Conservation (phyloP, 2,329 filamentous ascomycete species). For the Trichophyton schoenleinii region DNA sequence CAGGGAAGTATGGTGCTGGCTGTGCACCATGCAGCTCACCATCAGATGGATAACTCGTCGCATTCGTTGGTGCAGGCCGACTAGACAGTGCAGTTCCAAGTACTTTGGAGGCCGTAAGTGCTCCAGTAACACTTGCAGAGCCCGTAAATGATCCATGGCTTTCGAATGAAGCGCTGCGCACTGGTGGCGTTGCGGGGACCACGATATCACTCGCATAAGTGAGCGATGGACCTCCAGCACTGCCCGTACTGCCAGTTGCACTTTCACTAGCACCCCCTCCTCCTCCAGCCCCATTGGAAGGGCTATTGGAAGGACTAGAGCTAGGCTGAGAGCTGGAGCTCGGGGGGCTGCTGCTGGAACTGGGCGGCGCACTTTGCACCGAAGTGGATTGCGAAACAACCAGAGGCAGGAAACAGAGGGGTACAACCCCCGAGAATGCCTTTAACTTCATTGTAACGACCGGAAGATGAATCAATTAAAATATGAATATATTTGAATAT, state of each 20-base stretch:
- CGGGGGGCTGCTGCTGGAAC: not conserved
- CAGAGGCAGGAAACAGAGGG: not conserved
- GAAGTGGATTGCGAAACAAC: not conserved
- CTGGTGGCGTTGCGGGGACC: conserved; percentile 10
- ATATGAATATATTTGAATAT: not conserved
- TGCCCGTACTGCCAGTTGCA: conserved; percentile 2
- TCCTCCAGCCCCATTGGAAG: not conserved
- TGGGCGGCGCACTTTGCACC: not conserved
- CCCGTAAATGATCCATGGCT: conserved; percentile 49
- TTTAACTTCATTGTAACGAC: not conserved
- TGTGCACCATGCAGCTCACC: conserved; percentile 53
- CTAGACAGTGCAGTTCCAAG: conserved; percentile 47
- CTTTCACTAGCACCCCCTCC: not conserved
- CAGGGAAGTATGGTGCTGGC: conserved; percentile 60
- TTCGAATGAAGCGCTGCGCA: conserved; percentile 2
- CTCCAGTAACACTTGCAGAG: conserved; percentile 56
- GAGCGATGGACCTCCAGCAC: not conserved
- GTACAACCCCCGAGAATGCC: not conserved
- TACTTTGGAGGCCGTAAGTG: conserved; percentile 42
- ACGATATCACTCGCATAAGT: conserved; percentile 11
- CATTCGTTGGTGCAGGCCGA: conserved; percentile 46
- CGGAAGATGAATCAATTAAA: not conserved
- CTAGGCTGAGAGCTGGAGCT: not conserved
- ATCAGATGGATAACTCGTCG: conserved; percentile 58
- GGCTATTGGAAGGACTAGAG: not conserved